phyloP scores from a whole-genome alignment of 108 stramenopile genomes.

The Skeletonema costatum region DNA sequence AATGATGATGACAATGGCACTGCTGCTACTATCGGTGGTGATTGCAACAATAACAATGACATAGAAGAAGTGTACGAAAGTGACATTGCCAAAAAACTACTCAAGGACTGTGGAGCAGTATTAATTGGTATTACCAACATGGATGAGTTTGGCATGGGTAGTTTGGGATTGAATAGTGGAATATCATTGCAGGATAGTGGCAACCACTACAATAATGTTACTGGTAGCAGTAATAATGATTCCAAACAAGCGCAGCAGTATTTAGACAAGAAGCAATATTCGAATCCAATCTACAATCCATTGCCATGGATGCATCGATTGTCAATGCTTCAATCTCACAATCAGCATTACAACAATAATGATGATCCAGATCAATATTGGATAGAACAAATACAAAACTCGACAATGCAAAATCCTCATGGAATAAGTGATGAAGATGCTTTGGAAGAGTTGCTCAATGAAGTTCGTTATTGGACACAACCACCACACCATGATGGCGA shows the following conservation, averaged over 20 bases:
- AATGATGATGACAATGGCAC: not conserved
- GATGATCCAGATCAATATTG: constrained; percentile 9
- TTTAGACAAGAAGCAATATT: constrained; percentile 8
- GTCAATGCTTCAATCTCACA: constrained; percentile 2
- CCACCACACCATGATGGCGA: not conserved
- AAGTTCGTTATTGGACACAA: constrained; percentile 19
- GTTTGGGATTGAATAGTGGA: constrained; percentile 67
- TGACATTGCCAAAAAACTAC: constrained; percentile 65
- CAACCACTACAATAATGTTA: not conserved
- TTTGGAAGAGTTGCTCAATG: constrained; percentile 25
- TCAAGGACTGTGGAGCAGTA: constrained; percentile 78
- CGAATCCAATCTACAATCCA: constrained; percentile 64
- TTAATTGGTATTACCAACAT: constrained; percentile 91
- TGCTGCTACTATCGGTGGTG: not conserved
- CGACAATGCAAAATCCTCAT: constrained; percentile 31
- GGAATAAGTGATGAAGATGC: constrained; percentile 21
- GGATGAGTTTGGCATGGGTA: constrained; percentile 99
- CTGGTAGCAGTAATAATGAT: not conserved
- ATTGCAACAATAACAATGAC: not conserved
- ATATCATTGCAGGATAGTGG: not conserved
- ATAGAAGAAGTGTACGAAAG: constrained; percentile 68
- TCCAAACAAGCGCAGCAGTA: not conserved
- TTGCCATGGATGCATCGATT: constrained; percentile 56
- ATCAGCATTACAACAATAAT: not conserved
- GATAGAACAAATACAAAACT: constrained; percentile 19